Conservation (phyloP, 257 asterid genomes). For the Cynanchum wilfordii region DNA sequence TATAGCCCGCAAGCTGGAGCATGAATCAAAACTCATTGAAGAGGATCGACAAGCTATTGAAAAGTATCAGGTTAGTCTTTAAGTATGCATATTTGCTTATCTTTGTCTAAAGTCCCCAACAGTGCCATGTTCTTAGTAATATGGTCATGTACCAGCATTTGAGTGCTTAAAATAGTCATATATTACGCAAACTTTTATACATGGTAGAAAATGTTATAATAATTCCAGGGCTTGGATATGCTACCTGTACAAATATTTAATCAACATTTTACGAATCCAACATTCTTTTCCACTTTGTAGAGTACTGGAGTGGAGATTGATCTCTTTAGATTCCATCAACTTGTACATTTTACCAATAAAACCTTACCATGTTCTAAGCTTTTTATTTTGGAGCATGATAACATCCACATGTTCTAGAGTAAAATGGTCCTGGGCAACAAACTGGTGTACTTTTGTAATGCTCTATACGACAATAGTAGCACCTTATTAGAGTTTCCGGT, state of each 20-base stretch:
- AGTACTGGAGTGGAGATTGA: neutral
- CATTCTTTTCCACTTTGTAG: no score
- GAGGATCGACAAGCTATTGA: constrained; percentile 78
- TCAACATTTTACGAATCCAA: neutral
- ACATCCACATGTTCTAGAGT: no score
- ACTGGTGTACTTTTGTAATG: no score
- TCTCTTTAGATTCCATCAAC: constrained; percentile 8
- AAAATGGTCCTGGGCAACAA: no score
- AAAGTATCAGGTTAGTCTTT: constrained; percentile 73
- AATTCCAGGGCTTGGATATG: neutral
- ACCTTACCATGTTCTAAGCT: no score
- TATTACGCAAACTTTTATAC: neutral
- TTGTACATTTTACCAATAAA: no score
- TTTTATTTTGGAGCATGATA: no score
- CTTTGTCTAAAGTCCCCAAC: neutral
- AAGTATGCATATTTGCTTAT: constrained; percentile 7
- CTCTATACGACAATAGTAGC: neutral
- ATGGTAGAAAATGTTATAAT: neutral
- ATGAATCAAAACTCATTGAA: constrained; percentile 86
- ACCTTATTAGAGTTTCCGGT: neutral
- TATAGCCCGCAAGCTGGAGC: constrained; percentile 86
- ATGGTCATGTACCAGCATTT: neutral
- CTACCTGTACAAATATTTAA: neutral
- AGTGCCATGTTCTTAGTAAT: neutral
- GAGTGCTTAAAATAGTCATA: neutral